Evolutionary conservation across 208 protist species (phyloP).

Genomic region (Angomonas deanei): DNA sequence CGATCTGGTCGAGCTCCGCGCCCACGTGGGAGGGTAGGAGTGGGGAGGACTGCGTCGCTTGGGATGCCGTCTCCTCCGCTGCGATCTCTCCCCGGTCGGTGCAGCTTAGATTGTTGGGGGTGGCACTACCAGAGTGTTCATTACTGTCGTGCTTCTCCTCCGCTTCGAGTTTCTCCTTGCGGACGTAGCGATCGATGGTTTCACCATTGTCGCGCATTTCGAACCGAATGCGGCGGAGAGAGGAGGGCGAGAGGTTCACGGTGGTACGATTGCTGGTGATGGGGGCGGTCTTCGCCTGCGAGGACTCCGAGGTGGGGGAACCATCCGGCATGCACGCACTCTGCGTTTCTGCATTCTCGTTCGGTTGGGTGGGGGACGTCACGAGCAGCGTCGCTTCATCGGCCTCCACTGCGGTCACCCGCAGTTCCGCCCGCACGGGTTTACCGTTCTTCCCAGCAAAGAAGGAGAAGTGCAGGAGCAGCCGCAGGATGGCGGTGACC

Average conservation of each 20-base stretch:
- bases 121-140: neutral
- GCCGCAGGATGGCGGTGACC: slow-evolving; percentile 39
- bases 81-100: too few relatives aligned
- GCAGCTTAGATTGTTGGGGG: neutral
- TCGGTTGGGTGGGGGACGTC: neutral
- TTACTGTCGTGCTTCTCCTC: neutral
- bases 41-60: neutral
- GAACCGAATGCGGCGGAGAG: slow-evolving; percentile 64
- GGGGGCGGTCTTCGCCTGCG: neutral
- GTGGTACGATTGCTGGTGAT: slow-evolving; percentile 9
- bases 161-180: neutral
- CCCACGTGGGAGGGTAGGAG: neutral
- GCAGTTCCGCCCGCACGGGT: slow-evolving; percentile 28
- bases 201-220: slow-evolving; percentile 53
- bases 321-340: neutral
- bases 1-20: slow-evolving; percentile 20
- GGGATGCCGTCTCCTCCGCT: neutral
- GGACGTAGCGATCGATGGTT: slow-evolving; percentile 15
- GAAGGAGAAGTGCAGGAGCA: slow-evolving; percentile 36
- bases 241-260: slow-evolving; percentile 26
- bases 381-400: slow-evolving; percentile 1
- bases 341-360: too few relatives aligned
- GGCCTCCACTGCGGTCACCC: slow-evolving; percentile 36
- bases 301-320: neutral
- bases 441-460: slow-evolving; percentile 10